phyloP scores from a whole-genome alignment of 164 flowering plant species.

The Vitis cinerea region DNA sequence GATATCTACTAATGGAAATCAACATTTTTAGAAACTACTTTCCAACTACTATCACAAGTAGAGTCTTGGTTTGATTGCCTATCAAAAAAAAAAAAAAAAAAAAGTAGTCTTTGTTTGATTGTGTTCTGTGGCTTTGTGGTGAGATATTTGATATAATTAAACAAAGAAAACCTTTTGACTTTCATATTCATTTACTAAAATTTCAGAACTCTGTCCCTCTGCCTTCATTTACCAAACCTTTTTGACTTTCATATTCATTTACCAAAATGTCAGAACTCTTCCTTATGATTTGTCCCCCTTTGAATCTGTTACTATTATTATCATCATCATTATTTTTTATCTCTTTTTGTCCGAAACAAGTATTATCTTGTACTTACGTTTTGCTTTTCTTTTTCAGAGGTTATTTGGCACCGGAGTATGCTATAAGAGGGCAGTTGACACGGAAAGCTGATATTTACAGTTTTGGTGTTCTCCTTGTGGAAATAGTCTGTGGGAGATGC shows the following conservation, averaged over 20 bases:
- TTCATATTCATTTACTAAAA: not conserved
- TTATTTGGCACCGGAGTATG: conserved; percentile 97
- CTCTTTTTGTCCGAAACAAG: not conserved
- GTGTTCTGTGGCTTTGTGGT: too few species aligned
- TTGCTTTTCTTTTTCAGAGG: conserved; percentile 53
- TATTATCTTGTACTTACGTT: not conserved
- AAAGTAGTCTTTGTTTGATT: too few species aligned
- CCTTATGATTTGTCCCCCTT: too few species aligned
- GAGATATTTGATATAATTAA: too few species aligned
- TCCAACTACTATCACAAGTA: too few species aligned
- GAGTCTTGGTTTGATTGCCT: too few species aligned
- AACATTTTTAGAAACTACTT: too few species aligned
- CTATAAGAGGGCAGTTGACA: conserved; percentile 84
- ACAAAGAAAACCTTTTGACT: not conserved
- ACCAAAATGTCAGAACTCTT: too few species aligned
- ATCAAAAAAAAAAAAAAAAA: too few species aligned
- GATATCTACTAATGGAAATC: too few species aligned
- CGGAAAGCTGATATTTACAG: conserved; percentile 87
- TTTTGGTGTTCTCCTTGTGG: conserved; percentile 89
- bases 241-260: too few species aligned
- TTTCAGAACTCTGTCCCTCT: not conserved
- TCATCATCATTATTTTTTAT: not conserved
- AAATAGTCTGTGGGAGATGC: conserved; percentile 85
- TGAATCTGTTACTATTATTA: not conserved
- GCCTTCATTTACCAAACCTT: not conserved